Conservation (phyloP, 1,139 yeast genomes). For the Diutina siamensis region DNA sequence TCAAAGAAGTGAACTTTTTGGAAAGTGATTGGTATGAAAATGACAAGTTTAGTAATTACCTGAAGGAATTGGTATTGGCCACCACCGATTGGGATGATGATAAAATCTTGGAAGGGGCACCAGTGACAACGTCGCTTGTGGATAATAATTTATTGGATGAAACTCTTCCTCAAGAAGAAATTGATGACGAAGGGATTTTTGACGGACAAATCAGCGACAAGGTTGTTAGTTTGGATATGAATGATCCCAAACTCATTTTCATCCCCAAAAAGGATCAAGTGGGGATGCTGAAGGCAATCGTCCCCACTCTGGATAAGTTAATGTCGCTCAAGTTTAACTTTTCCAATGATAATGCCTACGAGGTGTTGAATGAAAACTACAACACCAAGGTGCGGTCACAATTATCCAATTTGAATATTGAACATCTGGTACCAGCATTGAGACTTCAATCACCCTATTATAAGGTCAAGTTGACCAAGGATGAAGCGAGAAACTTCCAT, state of each 20-base stretch:
- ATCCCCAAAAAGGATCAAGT: conserved; percentile 29
- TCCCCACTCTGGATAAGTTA: conserved; percentile 39
- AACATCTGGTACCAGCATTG: conserved; percentile 82
- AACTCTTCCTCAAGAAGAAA: conserved; percentile 45
- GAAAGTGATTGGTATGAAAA: conserved; percentile 25
- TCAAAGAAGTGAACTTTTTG: conserved; percentile 22
- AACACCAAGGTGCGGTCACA: conserved; percentile 90
- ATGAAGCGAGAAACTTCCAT: conserved; percentile 70
- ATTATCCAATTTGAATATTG: conserved; percentile 81
- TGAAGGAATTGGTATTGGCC: conserved; percentile 56
- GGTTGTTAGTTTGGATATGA: conserved; percentile 60
- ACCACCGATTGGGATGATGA: conserved; percentile 82
- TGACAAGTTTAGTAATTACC: conserved; percentile 30
- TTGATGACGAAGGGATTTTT: conserved; percentile 75
- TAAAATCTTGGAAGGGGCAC: conserved; percentile 7
- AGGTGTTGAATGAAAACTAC: conserved; percentile 69
- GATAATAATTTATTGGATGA: conserved; percentile 12
- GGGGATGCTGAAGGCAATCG: conserved; percentile 18
- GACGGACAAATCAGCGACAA: conserved; percentile 49
- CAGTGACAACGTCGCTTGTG: conserved; percentile 8
- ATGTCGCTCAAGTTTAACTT: conserved; percentile 55
- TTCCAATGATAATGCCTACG: conserved; percentile 84
- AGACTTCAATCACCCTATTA: conserved; percentile 87
- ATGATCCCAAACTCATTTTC: conserved; percentile 71
- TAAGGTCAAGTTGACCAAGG: conserved; percentile 61